phyloP scores from a whole-genome alignment of 805 yeast genomes.

The Ogataea siamensis region DNA sequence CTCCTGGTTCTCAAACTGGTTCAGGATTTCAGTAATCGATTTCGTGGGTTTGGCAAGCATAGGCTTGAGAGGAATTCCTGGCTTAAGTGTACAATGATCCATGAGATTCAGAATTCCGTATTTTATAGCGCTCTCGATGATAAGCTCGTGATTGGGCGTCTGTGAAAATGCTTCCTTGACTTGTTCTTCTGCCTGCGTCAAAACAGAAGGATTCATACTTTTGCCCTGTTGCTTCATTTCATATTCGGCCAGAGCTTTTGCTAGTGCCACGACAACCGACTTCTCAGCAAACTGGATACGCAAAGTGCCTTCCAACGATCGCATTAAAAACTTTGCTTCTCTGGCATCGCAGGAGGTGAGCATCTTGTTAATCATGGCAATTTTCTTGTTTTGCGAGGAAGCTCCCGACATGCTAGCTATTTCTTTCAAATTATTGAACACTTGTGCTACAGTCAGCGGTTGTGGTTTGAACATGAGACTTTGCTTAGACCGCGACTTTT shows the following conservation, averaged over 20 bases:
- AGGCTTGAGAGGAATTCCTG: conserved; percentile 94
- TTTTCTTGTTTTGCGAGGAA: conserved; percentile 77
- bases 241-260: conserved; percentile 73
- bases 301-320: conserved; percentile 89
- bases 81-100: conserved; percentile 70
- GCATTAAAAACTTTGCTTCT: conserved; percentile 87
- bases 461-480: conserved; percentile 92
- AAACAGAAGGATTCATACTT: conserved; percentile 37
- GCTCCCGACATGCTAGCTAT: conserved; percentile 80
- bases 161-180: conserved; percentile 86
- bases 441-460: conserved; percentile 68
- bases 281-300: conserved; percentile 94
- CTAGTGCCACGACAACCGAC: conserved; percentile 77
- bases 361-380: conserved; percentile 76
- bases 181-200: conserved; percentile 69
- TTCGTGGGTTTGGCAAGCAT: conserved; percentile 99
- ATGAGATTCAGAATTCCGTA: conserved; percentile 66
- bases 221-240: conserved; percentile 43
- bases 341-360: conserved; percentile 79
- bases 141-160: conserved; percentile 82
- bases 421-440: conserved; percentile 67
- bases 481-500: conserved; percentile 77
- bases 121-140: conserved; percentile 63
- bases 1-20: conserved; percentile 76
- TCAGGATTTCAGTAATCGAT: conserved; percentile 86